Evolutionary conservation across 164 flowering plant genomes (phyloP).

Genomic region (Chimonanthus salicifolius): DNA sequence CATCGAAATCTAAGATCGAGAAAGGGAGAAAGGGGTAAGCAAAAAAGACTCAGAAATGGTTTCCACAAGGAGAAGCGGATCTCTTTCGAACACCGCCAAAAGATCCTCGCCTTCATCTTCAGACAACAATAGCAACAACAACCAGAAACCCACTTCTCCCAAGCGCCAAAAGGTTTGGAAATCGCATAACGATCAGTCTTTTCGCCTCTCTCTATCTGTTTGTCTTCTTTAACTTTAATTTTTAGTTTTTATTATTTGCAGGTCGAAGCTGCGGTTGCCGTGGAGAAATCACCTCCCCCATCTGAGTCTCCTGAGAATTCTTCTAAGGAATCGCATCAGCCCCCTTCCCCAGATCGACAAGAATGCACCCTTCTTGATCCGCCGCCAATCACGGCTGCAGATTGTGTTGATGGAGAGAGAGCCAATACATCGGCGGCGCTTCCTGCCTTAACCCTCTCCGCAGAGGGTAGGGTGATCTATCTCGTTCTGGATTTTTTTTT

Average conservation of each 20-base stretch:
- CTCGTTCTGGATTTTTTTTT: background rate
- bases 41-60: slow-evolving; percentile 48
- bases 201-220: background rate
- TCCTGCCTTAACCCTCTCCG: background rate
- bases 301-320: slow-evolving; percentile 28
- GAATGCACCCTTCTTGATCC: slow-evolving; percentile 2
- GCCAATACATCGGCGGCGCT: slow-evolving; percentile 8
- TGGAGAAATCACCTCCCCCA: slow-evolving; percentile 29
- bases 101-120: slow-evolving; percentile 59
- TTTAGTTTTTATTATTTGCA: background rate
- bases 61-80: slow-evolving; percentile 85
- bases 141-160: slow-evolving; percentile 35
- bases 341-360: background rate
- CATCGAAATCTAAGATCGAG: background rate
- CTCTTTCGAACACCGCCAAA: slow-evolving; percentile 53
- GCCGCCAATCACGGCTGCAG: background rate
- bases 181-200: background rate
- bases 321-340: slow-evolving; percentile 35
- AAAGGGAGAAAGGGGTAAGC: background rate
- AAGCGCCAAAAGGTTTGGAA: slow-evolving; percentile 64
- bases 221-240: background rate
- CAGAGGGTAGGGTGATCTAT: background rate
- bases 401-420: slow-evolving; percentile 11
- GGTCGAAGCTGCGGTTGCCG: slow-evolving; percentile 15
- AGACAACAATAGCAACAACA: slow-evolving; percentile 27